A percentile compares a stretch with the other conserved stretches of the same genome.
Evolutionary conservation across 2,329 filamentous ascomycete species (phyloP).

Genomic region (Pleurostoma richardsiae): DNA sequence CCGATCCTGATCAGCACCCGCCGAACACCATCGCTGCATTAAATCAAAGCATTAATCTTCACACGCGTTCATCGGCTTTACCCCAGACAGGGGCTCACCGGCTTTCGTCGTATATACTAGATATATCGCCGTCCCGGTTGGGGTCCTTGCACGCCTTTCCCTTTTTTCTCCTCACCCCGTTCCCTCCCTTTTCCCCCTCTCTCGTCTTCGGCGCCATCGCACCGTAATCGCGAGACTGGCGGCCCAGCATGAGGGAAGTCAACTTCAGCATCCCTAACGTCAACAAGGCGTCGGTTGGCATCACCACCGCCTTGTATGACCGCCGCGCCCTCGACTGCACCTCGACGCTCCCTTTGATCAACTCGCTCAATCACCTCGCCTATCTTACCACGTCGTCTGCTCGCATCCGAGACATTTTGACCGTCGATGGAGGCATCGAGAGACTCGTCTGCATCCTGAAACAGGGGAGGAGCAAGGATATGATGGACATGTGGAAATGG

Average conservation of each 20-base stretch:
- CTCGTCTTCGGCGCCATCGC: too few species aligned
- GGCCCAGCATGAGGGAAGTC: constrained; percentile 87
- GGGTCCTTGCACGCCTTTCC: not conserved
- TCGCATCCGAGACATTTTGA: constrained; percentile 94
- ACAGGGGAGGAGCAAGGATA: constrained; percentile 90
- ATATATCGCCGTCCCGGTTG: not conserved
- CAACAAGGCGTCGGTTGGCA: constrained; percentile 90
- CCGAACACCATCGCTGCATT: not conserved
- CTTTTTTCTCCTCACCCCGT: not conserved
- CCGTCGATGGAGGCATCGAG: constrained; percentile 97
- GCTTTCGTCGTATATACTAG: not conserved
- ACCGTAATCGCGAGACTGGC: constrained; percentile 7
- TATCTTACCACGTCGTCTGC: constrained; percentile 98
- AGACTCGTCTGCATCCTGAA: constrained; percentile 95
- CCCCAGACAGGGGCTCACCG: not conserved
- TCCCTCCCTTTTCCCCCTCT: not conserved
- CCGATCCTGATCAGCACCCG: too few species aligned
- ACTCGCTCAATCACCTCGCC: constrained; percentile 96
- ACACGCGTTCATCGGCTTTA: not conserved
- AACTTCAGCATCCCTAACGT: constrained; percentile 97
- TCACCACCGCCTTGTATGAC: constrained; percentile 97
- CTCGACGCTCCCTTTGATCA: constrained; percentile 94
- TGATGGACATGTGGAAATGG: constrained; percentile 99
- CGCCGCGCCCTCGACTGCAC: constrained; percentile 96
- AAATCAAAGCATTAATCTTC: not conserved